Conservation (phyloP, 805 yeast genomes). For the Candida pseudofarinosa region DNA sequence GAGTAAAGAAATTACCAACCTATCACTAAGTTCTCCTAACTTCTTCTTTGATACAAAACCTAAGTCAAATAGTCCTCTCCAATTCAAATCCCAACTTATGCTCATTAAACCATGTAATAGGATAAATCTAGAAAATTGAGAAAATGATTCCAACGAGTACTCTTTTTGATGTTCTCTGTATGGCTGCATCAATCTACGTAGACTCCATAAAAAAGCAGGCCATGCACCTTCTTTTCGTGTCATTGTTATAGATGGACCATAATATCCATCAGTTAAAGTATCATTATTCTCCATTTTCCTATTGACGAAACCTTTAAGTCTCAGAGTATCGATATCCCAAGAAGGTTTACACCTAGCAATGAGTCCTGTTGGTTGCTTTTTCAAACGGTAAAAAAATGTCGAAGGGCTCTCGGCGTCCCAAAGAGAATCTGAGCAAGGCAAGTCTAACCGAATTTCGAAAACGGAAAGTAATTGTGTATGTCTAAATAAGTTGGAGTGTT, state of each 20-base stretch:
- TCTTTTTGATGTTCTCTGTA: constrained; percentile 24
- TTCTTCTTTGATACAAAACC: constrained; percentile 30
- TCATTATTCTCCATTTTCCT: neutral
- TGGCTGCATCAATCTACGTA: constrained; percentile 28
- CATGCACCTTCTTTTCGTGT: constrained; percentile 12
- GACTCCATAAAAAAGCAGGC: constrained; percentile 34
- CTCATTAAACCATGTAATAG: constrained; percentile 33
- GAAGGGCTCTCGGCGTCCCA: constrained; percentile 32
- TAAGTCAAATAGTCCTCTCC: constrained; percentile 25
- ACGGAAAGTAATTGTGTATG: constrained; percentile 29
- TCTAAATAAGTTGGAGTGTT: constrained; percentile 30
- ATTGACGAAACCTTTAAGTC: neutral
- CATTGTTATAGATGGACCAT: neutral
- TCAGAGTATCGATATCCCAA: neutral
- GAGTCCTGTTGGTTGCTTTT: neutral
- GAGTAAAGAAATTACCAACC: constrained; percentile 26
- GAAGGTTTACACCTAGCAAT: neutral
- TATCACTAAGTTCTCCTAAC: constrained; percentile 21
- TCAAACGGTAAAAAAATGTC: neutral
- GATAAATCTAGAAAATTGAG: constrained; percentile 33
- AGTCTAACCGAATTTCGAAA: constrained; percentile 41
- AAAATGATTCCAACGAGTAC: constrained; percentile 29
- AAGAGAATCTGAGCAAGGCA: constrained; percentile 43
- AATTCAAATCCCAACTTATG: constrained; percentile 29
- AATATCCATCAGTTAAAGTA: neutral